phyloP scores from a whole-genome alignment of 768 basidiomycete genomes.

The Chiua virens region DNA sequence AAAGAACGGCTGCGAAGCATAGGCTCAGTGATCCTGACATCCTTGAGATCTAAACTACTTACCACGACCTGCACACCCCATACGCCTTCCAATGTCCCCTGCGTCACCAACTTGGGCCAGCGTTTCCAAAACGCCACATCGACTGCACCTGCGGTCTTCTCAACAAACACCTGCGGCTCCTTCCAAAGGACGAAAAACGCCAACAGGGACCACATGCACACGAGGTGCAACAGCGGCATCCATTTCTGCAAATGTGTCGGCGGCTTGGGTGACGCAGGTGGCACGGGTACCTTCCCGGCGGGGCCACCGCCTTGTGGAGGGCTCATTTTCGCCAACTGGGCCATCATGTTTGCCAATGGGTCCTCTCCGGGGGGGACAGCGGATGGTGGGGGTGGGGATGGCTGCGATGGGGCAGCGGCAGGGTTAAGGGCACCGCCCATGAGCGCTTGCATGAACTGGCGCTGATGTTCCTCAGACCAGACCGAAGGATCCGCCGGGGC shows the following conservation, averaged over 20 bases:
- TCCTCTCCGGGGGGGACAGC: constrained; percentile 33
- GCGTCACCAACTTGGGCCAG: constrained; percentile 58
- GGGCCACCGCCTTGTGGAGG: constrained; percentile 16
- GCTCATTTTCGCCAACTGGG: constrained; percentile 27
- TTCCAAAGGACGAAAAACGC: constrained; percentile 66
- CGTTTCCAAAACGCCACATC: constrained; percentile 49
- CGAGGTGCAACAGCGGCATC: constrained; percentile 64
- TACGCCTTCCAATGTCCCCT: constrained; percentile 34
- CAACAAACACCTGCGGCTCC: constrained; percentile 55
- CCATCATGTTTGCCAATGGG: constrained; percentile 48
- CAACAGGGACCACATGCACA: constrained; percentile 63
- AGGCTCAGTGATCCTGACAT: constrained; percentile 2
- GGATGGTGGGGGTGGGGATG: not conserved
- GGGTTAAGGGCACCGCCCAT: constrained; percentile 41
- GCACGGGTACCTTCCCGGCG: constrained; percentile 29
- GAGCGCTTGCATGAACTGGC: constrained; percentile 66
- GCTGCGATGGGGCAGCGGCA: constrained; percentile 17
- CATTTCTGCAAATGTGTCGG: constrained; percentile 56
- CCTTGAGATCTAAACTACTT: constrained; percentile 18
- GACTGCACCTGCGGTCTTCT: constrained; percentile 34
- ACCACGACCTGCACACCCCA: constrained; percentile 62
- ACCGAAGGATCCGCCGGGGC: constrained; percentile 51
- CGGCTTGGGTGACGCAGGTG: constrained; percentile 24
- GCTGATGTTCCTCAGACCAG: constrained; percentile 70
- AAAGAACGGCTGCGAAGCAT: constrained; percentile 63